Conservation (phyloP, 2,329 filamentous ascomycete genomes). For the Neofusicoccum sp. region DNA sequence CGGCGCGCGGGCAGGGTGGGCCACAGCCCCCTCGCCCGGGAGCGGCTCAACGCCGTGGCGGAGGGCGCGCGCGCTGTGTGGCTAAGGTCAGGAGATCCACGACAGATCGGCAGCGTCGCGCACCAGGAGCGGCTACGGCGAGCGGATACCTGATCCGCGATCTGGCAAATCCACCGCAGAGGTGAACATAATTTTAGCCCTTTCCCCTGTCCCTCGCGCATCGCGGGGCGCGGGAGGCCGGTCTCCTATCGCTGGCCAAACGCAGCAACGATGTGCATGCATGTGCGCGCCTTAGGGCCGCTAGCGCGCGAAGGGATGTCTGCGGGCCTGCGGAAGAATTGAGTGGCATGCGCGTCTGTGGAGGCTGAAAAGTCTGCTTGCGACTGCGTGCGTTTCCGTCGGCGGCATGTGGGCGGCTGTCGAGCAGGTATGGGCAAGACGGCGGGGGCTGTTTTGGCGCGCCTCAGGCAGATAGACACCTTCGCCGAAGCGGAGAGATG, state of each 20-base stretch:
- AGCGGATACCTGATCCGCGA: neutral
- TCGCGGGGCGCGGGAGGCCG: no score
- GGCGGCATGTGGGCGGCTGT: neutral
- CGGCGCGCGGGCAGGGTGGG: no score
- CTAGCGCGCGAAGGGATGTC: neutral
- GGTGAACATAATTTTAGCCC: no score
- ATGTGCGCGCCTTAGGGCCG: neutral
- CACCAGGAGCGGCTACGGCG: neutral
- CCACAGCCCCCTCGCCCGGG: no score
- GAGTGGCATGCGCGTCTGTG: neutral
- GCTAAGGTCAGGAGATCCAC: neutral
- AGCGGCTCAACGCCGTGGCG: neutral
- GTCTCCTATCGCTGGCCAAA: neutral
- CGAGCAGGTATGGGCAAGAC: neutral
- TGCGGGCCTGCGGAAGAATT: neutral
- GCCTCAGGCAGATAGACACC: neutral
- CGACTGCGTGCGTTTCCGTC: neutral
- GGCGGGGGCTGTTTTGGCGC: slow-evolving; percentile 4
- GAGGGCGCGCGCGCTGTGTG: neutral
- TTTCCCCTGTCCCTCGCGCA: no score
- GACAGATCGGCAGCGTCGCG: neutral
- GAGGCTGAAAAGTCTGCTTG: neutral
- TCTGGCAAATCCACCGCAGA: neutral
- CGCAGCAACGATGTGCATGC: neutral
- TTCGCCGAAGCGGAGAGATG: neutral